phyloP scores from a whole-genome alignment of 768 basidiomycete genomes.

The Suillus decipiens region DNA sequence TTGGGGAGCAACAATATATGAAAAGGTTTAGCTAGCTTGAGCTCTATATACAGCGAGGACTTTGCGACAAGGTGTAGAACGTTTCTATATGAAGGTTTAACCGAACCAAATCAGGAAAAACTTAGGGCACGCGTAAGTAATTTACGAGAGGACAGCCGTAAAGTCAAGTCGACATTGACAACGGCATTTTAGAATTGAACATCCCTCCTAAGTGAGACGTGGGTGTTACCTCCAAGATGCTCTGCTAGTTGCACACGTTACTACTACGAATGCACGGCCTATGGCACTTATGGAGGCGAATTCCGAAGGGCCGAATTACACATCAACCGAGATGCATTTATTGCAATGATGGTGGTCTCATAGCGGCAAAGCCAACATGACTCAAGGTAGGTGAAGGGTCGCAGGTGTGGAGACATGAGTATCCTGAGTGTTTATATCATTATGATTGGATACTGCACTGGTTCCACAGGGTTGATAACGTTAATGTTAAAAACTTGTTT shows the following conservation, averaged over 20 bases:
- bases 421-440: not conserved
- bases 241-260: not conserved
- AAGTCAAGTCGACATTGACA: too few species aligned
- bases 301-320: not conserved
- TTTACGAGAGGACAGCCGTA: too few species aligned
- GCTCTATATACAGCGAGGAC: too few species aligned
- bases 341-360: not conserved
- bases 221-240: not conserved
- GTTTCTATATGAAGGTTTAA: too few species aligned
- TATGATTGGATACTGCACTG: not conserved
- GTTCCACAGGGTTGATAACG: not conserved
- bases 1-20: too few species aligned
- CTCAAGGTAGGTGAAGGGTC: not conserved
- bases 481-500: not conserved
- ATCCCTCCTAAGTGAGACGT: too few species aligned
- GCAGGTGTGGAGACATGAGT: not conserved
- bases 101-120: too few species aligned
- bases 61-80: too few species aligned
- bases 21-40: too few species aligned
- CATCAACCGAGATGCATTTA: not conserved
- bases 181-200: too few species aligned
- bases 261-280: not conserved
- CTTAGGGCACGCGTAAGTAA: too few species aligned
- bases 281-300: not conserved
- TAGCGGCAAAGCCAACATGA: not conserved